phyloP scores from a whole-genome alignment of 768 basidiomycete genomes.

The Cyclocybe cylindracea region DNA sequence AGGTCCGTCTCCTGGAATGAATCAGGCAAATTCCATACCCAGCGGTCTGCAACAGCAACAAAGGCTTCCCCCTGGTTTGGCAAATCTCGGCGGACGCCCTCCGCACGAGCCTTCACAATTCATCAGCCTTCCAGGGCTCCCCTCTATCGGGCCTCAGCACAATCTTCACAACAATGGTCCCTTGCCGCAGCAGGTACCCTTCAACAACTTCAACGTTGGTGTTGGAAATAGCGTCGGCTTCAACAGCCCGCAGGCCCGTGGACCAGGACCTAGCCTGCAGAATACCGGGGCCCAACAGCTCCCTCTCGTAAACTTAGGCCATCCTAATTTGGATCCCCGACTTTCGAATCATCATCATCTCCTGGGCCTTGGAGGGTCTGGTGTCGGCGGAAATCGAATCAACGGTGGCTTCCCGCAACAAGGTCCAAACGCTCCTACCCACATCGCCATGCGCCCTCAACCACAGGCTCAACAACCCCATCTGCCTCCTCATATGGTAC shows the following conservation, averaged over 20 bases:
- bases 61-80: constrained; percentile 77
- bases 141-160: constrained; percentile 46
- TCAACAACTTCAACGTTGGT: constrained; percentile 52
- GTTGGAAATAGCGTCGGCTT: constrained; percentile 46
- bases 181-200: constrained; percentile 38
- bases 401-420: constrained; percentile 53
- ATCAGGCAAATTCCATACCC: constrained; percentile 45
- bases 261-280: constrained; percentile 47
- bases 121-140: constrained; percentile 47
- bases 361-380: constrained; percentile 48
- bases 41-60: constrained; percentile 46
- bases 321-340: constrained; percentile 59
- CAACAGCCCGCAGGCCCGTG: constrained; percentile 51
- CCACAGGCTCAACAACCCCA: constrained; percentile 59
- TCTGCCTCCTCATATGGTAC: constrained; percentile 55
- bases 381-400: constrained; percentile 46
- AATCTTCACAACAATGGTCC: constrained; percentile 45
- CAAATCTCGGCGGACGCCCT: constrained; percentile 80
- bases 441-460: constrained; percentile 51
- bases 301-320: constrained; percentile 53
- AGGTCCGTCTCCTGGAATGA: constrained; percentile 62
- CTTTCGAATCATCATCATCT: constrained; percentile 51
- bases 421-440: constrained; percentile 42
- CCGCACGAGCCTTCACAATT: constrained; percentile 79
- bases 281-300: constrained; percentile 19